Base-by-base conservation (phyloP, 2,329 filamentous ascomycete genomes). In the Thielaviopsis euricoi region DNA sequence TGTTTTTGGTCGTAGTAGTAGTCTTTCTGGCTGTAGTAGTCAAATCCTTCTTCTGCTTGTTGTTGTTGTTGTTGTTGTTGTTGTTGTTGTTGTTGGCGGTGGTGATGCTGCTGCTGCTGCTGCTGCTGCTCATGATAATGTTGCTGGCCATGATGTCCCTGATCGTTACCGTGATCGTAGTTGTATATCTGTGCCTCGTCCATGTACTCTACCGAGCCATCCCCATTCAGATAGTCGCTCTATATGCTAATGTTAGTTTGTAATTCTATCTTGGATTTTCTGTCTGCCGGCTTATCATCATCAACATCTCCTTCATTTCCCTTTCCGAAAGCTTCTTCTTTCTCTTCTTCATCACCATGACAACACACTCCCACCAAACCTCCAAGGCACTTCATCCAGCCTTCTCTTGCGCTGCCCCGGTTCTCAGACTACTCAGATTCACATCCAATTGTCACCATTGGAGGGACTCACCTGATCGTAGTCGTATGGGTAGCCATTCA, bases 171-270 rank as follows among this genome's bases (percentile, higher is more conserved):
- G 37, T 58, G 58, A 19, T 61, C 74, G 61, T 78, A 76, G 64
- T 78, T 74, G 62, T 77, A 78, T 46, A 76, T 76, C 61, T 77
- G 75, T 60, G 74, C 74, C 61, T 76, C 74, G 62, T 78, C 74
- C 58, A 76, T 71, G 61, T 77, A 77, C 61, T 78, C 75, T 25
- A 73, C 70, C 13, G 57, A 57, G 17, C 65, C 65, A 55, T 68
- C 69, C 51, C 70, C 68, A 62, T 77, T 74, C 22, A 70, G 73
- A 61, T 77, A 77, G 63, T 76, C 72, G 50, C 70, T 71, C 37
- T 43, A n/a, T 43, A 43, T 43, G 15, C 15, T 15, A 17, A n/a
- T 43, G 37, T 43, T 43, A 43, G 37, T 43, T 43, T 17, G 13
- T 2, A 43, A 15, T 43, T n/a, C 13, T 43, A n/a, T 43, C 37